These are phyloP conservation scores for Eudorina sp. DNA, from an alignment of 139 green algal genomes.

Conservation along the genomic window DNA sequence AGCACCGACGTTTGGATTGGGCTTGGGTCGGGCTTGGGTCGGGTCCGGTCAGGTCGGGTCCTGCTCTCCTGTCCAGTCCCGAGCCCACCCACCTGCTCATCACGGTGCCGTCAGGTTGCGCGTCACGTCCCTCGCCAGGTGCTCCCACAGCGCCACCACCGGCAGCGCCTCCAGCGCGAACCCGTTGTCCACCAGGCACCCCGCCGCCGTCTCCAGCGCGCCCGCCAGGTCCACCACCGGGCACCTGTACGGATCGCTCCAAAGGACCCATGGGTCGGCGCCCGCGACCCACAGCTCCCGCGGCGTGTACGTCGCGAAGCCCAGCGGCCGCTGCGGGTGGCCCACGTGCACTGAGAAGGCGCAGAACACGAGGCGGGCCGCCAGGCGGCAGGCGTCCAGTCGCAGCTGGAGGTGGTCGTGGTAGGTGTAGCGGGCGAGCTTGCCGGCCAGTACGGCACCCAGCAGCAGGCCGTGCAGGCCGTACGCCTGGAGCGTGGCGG, in stretches of 20 bases:
- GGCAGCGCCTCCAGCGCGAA: conserved; percentile 64
- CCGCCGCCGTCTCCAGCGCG: conserved; percentile 56
- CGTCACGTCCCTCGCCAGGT: conserved; percentile 52
- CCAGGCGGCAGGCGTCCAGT: conserved; percentile 61
- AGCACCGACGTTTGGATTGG: no score
- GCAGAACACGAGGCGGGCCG: conserved; percentile 40
- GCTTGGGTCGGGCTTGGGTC: no score
- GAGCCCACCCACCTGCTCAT: conserved; percentile 56
- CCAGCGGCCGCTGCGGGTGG: conserved; percentile 68
- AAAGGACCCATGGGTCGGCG: conserved; percentile 50
- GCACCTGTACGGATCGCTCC: conserved; percentile 62
- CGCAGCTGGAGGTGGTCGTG: conserved; percentile 53
- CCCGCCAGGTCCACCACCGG: conserved; percentile 66
- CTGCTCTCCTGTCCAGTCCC: no score
- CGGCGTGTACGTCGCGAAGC: conserved; percentile 60
- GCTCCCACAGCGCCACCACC: conserved; percentile 70
- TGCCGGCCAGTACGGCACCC: conserved; percentile 67
- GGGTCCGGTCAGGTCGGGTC: no score
- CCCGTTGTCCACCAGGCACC: conserved; percentile 57
- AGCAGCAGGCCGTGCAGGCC: conserved; percentile 72
- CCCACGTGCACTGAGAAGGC: conserved; percentile 57
- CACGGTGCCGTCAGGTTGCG: conserved; percentile 54
- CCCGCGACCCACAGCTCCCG: conserved; percentile 51
- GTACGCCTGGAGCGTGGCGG: conserved; percentile 59
- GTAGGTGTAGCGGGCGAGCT: conserved; percentile 68